Evolutionary conservation across 495 filamentous ascomycete genomes (phyloP), one percentile per base, ranked within the genome.

Genomic region (Neurospora africana): DNA sequence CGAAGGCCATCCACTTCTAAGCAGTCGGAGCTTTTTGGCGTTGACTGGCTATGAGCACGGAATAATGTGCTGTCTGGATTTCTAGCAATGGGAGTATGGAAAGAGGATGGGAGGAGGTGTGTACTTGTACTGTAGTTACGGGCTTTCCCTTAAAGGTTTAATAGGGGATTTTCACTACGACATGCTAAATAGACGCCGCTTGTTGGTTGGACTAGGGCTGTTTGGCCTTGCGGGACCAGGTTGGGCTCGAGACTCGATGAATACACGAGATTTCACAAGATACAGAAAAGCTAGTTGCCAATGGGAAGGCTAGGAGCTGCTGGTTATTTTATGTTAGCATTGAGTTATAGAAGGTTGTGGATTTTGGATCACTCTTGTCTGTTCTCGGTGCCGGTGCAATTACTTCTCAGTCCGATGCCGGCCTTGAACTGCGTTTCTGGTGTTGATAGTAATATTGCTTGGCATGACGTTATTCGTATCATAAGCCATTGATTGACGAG

Each of bases 1-100:
- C 89, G 75, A 98, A 97, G 87, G 89, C 95, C 72, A 97, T 99
- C 81, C 95, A 99, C 86, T 97, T 91, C 83, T 99, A 93, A 84
- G 70, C 23, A 38, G 33, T 11, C 27, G 27, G 68, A 69, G 43
- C 11, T 27, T 39, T 19, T 36, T 65, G 71, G 65, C 11, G 39
- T 36, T 40, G 30, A 61, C 11, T 23, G 72, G 35, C 5, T 19
- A 33, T 65, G 7, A 33, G 15, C 53, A 65, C 53, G 15, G 15
- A 17, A 65, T 9, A 4, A 19, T 65, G 53, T 65, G 53, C 53
- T 65, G 7, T 35, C 53, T 65, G 53, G 53, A 35, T 74, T 75
- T 71, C 71, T 70, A 65, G 53, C 53, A 65, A 33, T 33, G 30
- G 53, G 53, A 65, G 53, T 65, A 65, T 65, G 53, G 53, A 35